Base-by-base conservation (phyloP, 78 protist species). In the Anaeramoeba flamelloides region DNA sequence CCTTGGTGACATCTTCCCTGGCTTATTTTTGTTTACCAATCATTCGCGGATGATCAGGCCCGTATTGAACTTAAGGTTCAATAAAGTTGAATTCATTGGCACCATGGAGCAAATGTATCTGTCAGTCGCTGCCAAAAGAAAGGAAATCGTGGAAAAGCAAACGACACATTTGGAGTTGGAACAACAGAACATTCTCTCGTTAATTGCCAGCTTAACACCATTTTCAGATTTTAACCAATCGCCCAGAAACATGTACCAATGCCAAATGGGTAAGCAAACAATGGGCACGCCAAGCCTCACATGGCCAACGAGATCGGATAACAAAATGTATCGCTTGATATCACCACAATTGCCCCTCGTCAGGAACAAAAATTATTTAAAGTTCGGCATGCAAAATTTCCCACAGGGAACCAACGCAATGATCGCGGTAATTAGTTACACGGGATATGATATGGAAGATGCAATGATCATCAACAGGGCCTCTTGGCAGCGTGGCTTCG, bases 171-270 rank as follows among this genome's bases (percentile, higher is more conserved):
- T 1, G 38, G 99, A 97, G 90, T 4, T 87, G 17, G 0, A 17
- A 3, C 92, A 95, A 37, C 77, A 87, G 36, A 33, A 80, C 75
- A 86, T 96, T 83, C 87, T 98, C 79, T 77, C 88, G 2, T 75
- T 92, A 3, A 79, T 93, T 74, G 98, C 99, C 38, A 77, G 82
- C 77, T 40, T 93, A 39, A 98, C 98, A 0, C 99, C 99, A 2
- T 98, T 93, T 81, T 91, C 94, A 8, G 99, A 96, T 77, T 84
- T 84, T 85, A 95, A 95, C 82, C 95, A 95, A 85, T 83, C 91
- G 0, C 99, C 99, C 76, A 85, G 99, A 4, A 96, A 96, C 90
- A 91, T 97, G 96, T 96, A 94, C 88, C 98, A 97, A 87, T 92
- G 96, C 82, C 92, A 89, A 0, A 76, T 64, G n/a, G n/a, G 90